Conservation (phyloP, 495 filamentous ascomycete species). For the Lasiosphaeriaceae sp. region DNA sequence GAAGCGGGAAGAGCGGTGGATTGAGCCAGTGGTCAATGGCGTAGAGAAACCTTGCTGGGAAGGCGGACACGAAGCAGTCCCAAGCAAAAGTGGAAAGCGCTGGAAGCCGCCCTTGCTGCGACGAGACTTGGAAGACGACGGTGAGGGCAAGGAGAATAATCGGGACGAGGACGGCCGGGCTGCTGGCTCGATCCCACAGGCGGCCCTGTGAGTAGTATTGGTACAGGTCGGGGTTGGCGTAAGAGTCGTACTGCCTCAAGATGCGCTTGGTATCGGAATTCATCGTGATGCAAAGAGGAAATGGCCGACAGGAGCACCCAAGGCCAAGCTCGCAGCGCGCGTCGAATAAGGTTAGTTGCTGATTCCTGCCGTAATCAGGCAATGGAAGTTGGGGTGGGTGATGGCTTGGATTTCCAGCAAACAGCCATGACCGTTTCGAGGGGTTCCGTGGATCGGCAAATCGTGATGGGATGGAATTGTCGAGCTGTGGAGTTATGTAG, state of each 20-base stretch:
- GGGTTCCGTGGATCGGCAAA: too few relatives aligned
- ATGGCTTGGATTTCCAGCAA: too few relatives aligned
- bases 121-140: conserved; percentile 39
- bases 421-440: too few relatives aligned
- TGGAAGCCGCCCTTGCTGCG: conserved; percentile 22
- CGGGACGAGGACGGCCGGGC: conserved; percentile 35
- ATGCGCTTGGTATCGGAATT: conserved; percentile 26
- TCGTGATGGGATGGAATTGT: background rate
- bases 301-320: too few relatives aligned
- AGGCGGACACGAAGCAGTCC: conserved; percentile 59
- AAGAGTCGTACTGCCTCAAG: conserved; percentile 22
- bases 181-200: conserved; percentile 28
- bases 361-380: background rate
- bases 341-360: background rate
- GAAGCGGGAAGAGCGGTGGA: conserved; percentile 29
- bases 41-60: conserved; percentile 57
- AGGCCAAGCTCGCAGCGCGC: too few relatives aligned
- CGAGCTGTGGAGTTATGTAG: background rate
- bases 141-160: conserved; percentile 36
- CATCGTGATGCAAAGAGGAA: conserved; percentile 14
- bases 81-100: conserved; percentile 47
- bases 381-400: background rate
- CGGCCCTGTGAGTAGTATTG: conserved; percentile 15
- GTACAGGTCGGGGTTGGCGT: conserved; percentile 12
- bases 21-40: conserved; percentile 50